Evolutionary conservation across 306 rosid species (phyloP).

Genomic region (Glycine latifolia): DNA sequence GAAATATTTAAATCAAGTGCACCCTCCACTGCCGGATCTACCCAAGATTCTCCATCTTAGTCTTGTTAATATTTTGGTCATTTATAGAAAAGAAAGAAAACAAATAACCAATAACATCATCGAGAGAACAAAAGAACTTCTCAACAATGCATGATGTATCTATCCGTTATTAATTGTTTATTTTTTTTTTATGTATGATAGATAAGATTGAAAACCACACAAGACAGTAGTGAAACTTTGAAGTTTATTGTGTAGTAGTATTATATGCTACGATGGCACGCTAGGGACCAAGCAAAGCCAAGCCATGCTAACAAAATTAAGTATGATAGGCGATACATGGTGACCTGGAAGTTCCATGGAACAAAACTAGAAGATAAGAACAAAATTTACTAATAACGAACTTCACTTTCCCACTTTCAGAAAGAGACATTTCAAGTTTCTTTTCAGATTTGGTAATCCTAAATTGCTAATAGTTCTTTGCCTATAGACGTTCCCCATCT

Average conservation of each 20-base stretch:
- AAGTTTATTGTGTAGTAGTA: neutral
- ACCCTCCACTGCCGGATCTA: conserved; percentile 7
- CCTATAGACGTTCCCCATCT: neutral
- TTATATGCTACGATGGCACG: no score
- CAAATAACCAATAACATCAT: conserved; percentile 6
- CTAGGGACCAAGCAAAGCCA: conserved; percentile 20
- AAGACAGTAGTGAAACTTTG: neutral
- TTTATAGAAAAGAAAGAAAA: neutral
- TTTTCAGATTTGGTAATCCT: neutral
- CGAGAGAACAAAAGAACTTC: conserved; percentile 14
- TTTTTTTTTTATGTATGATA: neutral
- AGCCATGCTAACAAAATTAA: neutral
- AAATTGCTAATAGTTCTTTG: no score
- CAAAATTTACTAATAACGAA: conserved; percentile 14
- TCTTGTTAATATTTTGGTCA: neutral
- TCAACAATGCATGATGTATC: conserved; percentile 26
- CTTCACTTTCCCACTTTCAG: neutral
- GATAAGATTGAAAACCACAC: neutral
- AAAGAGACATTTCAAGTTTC: conserved; percentile 22
- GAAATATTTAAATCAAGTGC: conserved; percentile 33
- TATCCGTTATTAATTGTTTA: neutral
- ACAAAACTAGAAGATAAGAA: conserved; percentile 8
- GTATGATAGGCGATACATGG: no score
- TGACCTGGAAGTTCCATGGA: neutral
- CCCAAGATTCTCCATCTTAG: conserved; percentile 6